Conservation (phyloP, 768 basidiomycete genomes). For the Rhodotorula babjevae region DNA sequence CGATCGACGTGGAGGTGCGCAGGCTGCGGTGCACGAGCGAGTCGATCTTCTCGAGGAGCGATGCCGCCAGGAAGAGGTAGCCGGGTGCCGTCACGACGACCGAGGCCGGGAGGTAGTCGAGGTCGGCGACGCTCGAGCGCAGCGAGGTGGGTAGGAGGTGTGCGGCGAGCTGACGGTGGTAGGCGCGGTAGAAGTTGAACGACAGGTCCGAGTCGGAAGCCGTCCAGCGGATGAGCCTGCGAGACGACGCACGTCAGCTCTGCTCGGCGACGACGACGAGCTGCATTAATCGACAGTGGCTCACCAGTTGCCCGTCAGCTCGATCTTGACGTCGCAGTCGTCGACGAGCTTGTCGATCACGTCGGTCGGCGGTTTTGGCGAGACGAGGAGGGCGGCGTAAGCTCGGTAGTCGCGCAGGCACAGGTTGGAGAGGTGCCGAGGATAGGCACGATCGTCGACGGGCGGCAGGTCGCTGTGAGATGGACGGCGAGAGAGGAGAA, state of each 20-base stretch:
- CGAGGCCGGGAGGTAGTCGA: conserved; percentile 10
- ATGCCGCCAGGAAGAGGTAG: conserved; percentile 50
- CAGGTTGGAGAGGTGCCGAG: conserved; percentile 45
- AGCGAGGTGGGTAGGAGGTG: conserved; percentile 36
- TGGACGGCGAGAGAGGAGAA: no score
- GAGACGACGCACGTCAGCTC: background rate
- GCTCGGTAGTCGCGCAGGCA: conserved; percentile 45
- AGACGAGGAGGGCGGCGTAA: conserved; percentile 37
- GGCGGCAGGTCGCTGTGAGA: conserved; percentile 13
- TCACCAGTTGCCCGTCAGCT: conserved; percentile 44
- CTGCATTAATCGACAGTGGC: no score
- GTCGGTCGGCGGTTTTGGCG: conserved; percentile 28
- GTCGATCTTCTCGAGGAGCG: conserved; percentile 50
- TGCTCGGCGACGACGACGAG: no score
- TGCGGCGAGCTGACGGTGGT: conserved; percentile 49
- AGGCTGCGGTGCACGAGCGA: conserved; percentile 52
- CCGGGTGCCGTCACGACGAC: conserved; percentile 48
- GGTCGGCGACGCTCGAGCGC: conserved; percentile 1
- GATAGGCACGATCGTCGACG: conserved; percentile 38
- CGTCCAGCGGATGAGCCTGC: conserved; percentile 52
- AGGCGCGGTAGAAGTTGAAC: conserved; percentile 52
- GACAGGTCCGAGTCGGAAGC: conserved; percentile 53
- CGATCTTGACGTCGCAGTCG: conserved; percentile 25
- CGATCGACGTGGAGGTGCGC: conserved; percentile 51
- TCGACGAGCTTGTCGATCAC: conserved; percentile 47